Conservation (phyloP, 2,329 filamentous ascomycete species). For the Aplosporella prunicola region DNA sequence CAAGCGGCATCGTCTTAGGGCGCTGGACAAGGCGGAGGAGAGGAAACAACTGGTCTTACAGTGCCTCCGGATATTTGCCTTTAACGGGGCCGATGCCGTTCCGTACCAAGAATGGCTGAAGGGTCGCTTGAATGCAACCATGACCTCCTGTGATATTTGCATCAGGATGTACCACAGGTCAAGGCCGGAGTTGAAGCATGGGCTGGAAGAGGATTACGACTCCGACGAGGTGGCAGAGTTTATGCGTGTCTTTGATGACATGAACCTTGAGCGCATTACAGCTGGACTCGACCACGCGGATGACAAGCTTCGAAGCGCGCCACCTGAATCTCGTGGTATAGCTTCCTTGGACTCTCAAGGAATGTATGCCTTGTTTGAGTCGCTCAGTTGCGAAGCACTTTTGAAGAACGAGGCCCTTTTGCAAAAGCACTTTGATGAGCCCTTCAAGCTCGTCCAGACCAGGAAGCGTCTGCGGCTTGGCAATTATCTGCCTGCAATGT, state of each 20-base stretch:
- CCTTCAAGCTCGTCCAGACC: constrained; percentile 71
- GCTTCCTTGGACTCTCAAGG: constrained; percentile 47
- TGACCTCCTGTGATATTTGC: constrained; percentile 41
- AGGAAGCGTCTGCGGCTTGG: constrained; percentile 71
- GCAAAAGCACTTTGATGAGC: constrained; percentile 60
- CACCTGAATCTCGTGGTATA: constrained; percentile 43
- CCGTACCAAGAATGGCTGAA: constrained; percentile 33
- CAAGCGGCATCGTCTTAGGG: constrained; percentile 21
- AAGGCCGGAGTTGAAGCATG: constrained; percentile 30
- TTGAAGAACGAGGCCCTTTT: constrained; percentile 49
- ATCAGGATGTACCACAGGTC: constrained; percentile 40
- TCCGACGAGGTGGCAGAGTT: constrained; percentile 36
- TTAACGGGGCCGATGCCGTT: constrained; percentile 37
- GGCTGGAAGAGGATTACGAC: constrained; percentile 35
- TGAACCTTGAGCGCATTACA: constrained; percentile 37
- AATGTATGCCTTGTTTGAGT: constrained; percentile 77
- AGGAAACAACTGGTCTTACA: constrained; percentile 34
- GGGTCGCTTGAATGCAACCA: constrained; percentile 30
- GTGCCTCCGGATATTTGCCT: constrained; percentile 38
- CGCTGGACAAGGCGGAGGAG: constrained; percentile 29
- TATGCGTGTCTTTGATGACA: constrained; percentile 35
- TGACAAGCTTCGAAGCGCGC: constrained; percentile 32
- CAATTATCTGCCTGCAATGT: constrained; percentile 70
- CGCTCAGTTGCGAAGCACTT: constrained; percentile 74
- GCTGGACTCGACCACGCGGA: constrained; percentile 34